A percentile compares a stretch with the other conserved stretches of the same genome.
phyloP scores from a whole-genome alignment of 768 basidiomycete species.

The Hysterangium stoloniferum region DNA sequence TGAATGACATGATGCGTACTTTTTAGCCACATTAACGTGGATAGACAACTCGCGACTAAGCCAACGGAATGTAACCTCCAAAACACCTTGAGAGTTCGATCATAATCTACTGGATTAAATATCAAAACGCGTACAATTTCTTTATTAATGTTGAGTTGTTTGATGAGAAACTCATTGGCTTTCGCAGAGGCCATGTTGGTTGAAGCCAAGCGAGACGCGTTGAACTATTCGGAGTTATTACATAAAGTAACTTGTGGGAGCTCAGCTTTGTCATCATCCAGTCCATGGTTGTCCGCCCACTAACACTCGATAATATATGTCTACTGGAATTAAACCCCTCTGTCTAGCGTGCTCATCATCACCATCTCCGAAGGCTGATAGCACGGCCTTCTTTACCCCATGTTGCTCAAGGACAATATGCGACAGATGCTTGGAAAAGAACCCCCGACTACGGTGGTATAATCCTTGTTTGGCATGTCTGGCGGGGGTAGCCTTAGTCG shows the following conservation, averaged over 20 bases:
- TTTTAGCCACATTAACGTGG: slow-evolving; percentile 74
- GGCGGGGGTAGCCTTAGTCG: slow-evolving; percentile 41
- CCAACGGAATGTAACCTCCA: slow-evolving; percentile 70
- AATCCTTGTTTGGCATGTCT: slow-evolving; percentile 68
- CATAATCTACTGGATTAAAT: not conserved
- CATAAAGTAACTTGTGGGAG: not conserved
- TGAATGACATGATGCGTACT: slow-evolving; percentile 35
- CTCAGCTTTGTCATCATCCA: not conserved
- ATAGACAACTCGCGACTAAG: slow-evolving; percentile 64
- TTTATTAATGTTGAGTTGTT: slow-evolving; percentile 38
- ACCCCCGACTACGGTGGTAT: slow-evolving; percentile 59
- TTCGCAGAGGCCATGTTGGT: not conserved
- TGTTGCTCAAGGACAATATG: slow-evolving; percentile 69
- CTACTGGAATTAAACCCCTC: slow-evolving; percentile 20
- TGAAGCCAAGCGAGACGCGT: not conserved
- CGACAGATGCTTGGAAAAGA: slow-evolving; percentile 43
- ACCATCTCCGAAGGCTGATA: slow-evolving; percentile 31
- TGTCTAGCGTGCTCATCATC: slow-evolving; percentile 60
- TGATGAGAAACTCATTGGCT: slow-evolving; percentile 36
- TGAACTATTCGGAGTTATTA: not conserved
- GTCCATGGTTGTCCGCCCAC: not conserved
- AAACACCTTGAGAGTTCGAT: not conserved
- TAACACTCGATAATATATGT: not conserved
- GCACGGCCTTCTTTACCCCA: slow-evolving; percentile 37
- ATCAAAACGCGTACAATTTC: slow-evolving; percentile 30